Percentiles rank a stretch among this genome's conserved stretches.
phyloP scores from a whole-genome alignment of 1,139 yeast genomes.

The Blastobotrys apis region DNA sequence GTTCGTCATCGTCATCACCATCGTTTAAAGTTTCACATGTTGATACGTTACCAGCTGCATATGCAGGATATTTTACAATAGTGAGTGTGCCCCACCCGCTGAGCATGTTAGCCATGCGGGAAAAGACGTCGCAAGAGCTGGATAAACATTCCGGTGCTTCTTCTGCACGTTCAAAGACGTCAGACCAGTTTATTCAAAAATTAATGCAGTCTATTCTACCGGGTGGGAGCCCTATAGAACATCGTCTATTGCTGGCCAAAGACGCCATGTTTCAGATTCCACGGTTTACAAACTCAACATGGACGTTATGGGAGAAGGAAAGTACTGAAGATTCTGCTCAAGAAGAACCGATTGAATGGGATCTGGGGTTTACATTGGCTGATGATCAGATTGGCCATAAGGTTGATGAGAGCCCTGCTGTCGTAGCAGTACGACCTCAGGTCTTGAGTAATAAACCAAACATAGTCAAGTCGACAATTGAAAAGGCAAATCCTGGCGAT shows the following conservation, averaged over 20 bases:
- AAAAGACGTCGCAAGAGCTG: background rate
- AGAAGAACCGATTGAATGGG: slow-evolving; percentile 21
- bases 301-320: slow-evolving; percentile 25
- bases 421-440: background rate
- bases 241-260: slow-evolving; percentile 21
- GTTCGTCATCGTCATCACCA: slow-evolving; percentile 10
- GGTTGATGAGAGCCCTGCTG: background rate
- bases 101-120: slow-evolving; percentile 55
- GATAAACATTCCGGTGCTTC: background rate
- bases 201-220: slow-evolving; percentile 1
- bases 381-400: background rate
- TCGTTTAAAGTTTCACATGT: slow-evolving; percentile 6
- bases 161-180: background rate
- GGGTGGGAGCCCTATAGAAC: slow-evolving; percentile 16
- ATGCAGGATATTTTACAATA: slow-evolving; percentile 19
- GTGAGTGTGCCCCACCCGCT: slow-evolving; percentile 55
- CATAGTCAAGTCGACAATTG: slow-evolving; percentile 16
- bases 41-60: slow-evolving; percentile 16
- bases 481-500: slow-evolving; percentile 29
- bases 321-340: slow-evolving; percentile 14
- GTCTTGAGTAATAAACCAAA: slow-evolving; percentile 5
- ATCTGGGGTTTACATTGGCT: slow-evolving; percentile 21
- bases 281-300: slow-evolving; percentile 19
- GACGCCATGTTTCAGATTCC: slow-evolving; percentile 22
- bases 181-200: background rate